phyloP scores from a whole-genome alignment of 768 basidiomycete species.

The Lactifluus subvellereus region DNA sequence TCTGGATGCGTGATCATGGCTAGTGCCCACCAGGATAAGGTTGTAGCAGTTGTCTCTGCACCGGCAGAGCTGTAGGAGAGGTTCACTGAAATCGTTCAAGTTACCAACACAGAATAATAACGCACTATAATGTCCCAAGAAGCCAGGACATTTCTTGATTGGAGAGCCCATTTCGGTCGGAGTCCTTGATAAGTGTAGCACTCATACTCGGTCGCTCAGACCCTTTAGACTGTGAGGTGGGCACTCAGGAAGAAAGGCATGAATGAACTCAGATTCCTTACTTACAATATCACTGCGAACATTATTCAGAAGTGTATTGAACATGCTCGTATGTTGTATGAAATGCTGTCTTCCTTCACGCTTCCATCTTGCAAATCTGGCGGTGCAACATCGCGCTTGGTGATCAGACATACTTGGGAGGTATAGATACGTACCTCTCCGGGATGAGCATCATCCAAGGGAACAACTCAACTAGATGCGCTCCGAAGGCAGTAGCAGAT shows the following conservation, averaged over 20 bases:
- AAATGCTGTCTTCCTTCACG: neutral
- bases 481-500: neutral
- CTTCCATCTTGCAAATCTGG: no score
- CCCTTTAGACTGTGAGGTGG: neutral
- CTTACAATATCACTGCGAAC: no score
- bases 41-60: constrained; percentile 2
- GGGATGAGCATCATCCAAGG: neutral
- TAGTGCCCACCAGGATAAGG: constrained; percentile 12
- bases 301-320: no score
- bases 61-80: neutral
- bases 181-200: no score
- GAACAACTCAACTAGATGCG: no score
- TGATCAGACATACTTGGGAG: no score
- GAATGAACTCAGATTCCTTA: neutral
- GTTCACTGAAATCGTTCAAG: neutral
- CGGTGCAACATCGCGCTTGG: no score
- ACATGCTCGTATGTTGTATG: no score
- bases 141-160: no score
- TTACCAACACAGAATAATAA: neutral
- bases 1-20: constrained; percentile 12
- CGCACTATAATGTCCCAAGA: constrained; percentile 16
- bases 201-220: no score
- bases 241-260: neutral
- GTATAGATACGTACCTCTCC: neutral
- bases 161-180: no score